Base-by-base conservation (phyloP, 352 stramenopile genomes). In the Phytopythium chamaehyphon region DNA sequence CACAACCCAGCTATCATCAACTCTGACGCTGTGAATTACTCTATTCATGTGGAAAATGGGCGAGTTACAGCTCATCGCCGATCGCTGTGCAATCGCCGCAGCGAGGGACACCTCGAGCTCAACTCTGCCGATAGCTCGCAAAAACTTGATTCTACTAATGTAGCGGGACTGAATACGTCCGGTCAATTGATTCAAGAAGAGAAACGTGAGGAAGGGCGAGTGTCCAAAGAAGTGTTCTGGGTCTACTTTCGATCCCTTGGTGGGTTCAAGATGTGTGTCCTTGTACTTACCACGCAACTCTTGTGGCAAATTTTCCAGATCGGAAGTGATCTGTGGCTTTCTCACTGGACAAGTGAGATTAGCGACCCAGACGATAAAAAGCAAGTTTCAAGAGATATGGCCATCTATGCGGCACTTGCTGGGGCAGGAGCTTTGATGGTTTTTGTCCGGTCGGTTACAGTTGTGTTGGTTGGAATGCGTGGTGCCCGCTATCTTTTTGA, bases 1-100 rank as follows among this genome's bases (percentile, higher is more conserved):
- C 95, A 98, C 66, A 87, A 73, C 36, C 55, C 94, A 1, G 79
- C 97, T 16, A 62, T 75, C 55, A 72, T 80, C 49, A 63, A 42
- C 8, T 72, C 60, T 9, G 46, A 52, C n/a, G 55, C 50, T 12
- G 63, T 59, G 3, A 72, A 72, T 19, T n/a, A 40, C 9, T 65
- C 63, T 31, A 46, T 79, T 10, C 14, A 56, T 12, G 54, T 79
- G 26, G 50, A 69, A 36, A 61, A 54, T 31, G 62, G 64, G n/a
- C n/a, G n/a, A n/a, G n/a, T n/a, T n/a, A n/a, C n/a, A n/a, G n/a
- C n/a, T n/a, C n/a, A n/a, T n/a, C n/a, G n/a, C n/a, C n/a, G n/a
- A 23, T 44, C 39, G 14, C 39, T 44, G 39, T 15, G 39, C 39
- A 23, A 5, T 22, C 37, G 37, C 12, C 37, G 9, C 3, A 9